Evolutionary conservation across 805 yeast genomes (phyloP).

Genomic region (Metschnikowia baotianmanensis): DNA sequence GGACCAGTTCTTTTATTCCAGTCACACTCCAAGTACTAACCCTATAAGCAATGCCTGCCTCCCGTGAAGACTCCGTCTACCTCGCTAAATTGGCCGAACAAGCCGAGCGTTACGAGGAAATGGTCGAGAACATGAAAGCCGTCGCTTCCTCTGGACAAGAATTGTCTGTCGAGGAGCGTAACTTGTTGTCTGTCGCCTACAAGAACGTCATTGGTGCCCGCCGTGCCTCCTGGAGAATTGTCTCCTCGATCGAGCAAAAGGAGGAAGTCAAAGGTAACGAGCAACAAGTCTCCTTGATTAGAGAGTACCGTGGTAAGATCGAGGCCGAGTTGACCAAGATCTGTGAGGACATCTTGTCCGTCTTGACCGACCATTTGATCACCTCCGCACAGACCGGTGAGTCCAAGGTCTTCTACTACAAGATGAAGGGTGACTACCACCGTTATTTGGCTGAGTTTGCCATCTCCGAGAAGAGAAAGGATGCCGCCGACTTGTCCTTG

Average conservation of each 20-base stretch:
- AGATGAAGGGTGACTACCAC: conserved; percentile 99
- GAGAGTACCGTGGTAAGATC: conserved; percentile 92
- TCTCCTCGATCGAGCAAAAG: conserved; percentile 95
- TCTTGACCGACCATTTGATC: conserved; percentile 84
- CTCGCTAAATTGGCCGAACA: conserved; percentile 98
- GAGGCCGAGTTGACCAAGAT: conserved; percentile 90
- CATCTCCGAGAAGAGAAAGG: conserved; percentile 84
- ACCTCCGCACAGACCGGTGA: conserved; percentile 96
- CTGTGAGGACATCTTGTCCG: conserved; percentile 89
- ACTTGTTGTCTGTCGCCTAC: conserved; percentile 94
- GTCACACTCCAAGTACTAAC: conserved; percentile 17
- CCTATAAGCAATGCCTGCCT: conserved; percentile 53
- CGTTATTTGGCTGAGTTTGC: conserved; percentile 99
- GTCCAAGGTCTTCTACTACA: conserved; percentile 96
- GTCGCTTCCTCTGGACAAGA: conserved; percentile 97
- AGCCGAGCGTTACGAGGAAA: conserved; percentile 99
- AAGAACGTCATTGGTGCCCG: conserved; percentile 98
- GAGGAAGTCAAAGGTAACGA: conserved; percentile 96
- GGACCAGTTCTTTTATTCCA: background rate
- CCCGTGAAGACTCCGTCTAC: conserved; percentile 98
- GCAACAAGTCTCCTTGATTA: conserved; percentile 82
- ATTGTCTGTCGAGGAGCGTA: conserved; percentile 96
- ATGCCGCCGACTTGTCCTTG: conserved; percentile 86
- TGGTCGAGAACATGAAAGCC: conserved; percentile 97
- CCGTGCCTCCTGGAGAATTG: conserved; percentile 99